Percentiles rank a stretch among this genome's conserved stretches.
phyloP scores from a whole-genome alignment of 768 basidiomycete genomes.

The Boletales sp. region DNA sequence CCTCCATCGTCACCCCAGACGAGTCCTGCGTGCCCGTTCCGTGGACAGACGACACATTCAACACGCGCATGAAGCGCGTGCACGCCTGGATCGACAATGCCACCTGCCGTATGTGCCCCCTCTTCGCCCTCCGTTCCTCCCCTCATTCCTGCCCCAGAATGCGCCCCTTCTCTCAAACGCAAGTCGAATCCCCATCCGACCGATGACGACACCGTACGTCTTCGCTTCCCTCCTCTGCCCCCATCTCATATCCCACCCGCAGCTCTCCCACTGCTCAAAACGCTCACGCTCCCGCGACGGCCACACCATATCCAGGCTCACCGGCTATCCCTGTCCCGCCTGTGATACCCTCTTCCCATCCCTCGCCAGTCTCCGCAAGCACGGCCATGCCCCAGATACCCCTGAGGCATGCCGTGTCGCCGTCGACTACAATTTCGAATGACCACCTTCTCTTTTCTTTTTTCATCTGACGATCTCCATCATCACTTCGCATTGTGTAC shows the following conservation, averaged over 20 bases:
- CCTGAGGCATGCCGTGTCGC: slow-evolving; percentile 71
- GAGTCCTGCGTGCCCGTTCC: slow-evolving; percentile 29
- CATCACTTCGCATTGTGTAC: slow-evolving; percentile 26
- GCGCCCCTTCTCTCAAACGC: slow-evolving; percentile 42
- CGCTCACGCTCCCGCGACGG: slow-evolving; percentile 48
- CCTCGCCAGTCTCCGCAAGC: slow-evolving; percentile 55
- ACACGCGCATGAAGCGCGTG: slow-evolving; percentile 60
- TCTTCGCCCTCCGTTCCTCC: slow-evolving; percentile 22
- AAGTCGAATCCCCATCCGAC: slow-evolving; percentile 35
- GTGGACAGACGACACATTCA: slow-evolving; percentile 48
- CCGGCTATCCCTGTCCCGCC: slow-evolving; percentile 66
- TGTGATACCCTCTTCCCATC: slow-evolving; percentile 67
- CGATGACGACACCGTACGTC: slow-evolving; percentile 42
- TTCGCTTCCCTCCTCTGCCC: not conserved
- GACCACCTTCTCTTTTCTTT: no score
- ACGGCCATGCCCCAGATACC: slow-evolving; percentile 49
- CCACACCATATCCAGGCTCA: slow-evolving; percentile 36
- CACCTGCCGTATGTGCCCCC: slow-evolving; percentile 39
- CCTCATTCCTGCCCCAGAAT: slow-evolving; percentile 3
- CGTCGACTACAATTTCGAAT: slow-evolving; percentile 72
- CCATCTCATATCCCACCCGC: slow-evolving; percentile 11
- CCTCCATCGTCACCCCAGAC: slow-evolving; percentile 50
- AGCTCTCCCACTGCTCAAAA: slow-evolving; percentile 56
- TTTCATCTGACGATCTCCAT: slow-evolving; percentile 15
- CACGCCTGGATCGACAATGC: slow-evolving; percentile 67